Conservation (phyloP, 106 monocot species). For the Dendrobium catenatum region DNA sequence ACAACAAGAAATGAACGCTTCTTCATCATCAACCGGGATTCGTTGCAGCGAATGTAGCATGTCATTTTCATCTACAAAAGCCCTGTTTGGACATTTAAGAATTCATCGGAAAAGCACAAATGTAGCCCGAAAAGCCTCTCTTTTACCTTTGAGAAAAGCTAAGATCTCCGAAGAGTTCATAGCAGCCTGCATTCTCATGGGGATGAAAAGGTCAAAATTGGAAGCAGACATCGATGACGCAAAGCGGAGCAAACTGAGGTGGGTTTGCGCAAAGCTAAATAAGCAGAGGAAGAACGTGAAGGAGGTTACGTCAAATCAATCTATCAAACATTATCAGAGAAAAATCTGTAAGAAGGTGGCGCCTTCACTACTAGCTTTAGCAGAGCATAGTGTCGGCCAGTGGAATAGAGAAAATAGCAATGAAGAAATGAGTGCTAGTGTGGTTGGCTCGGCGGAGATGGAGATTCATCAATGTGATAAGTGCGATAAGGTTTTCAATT, state of each 20-base stretch:
- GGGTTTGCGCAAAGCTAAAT: not conserved
- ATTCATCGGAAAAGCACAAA: too few relatives aligned
- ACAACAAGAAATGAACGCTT: too few relatives aligned
- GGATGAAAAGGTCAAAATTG: not conserved
- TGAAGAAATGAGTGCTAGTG: not conserved
- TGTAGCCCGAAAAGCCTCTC: too few relatives aligned
- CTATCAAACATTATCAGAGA: too few relatives aligned
- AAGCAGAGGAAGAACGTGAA: not conserved
- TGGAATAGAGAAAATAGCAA: not conserved
- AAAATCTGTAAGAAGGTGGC: too few relatives aligned
- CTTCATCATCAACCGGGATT: too few relatives aligned
- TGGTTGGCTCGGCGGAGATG: not conserved
- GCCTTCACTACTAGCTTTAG: too few relatives aligned
- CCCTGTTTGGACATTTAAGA: too few relatives aligned
- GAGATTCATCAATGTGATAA: not conserved
- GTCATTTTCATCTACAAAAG: too few relatives aligned
- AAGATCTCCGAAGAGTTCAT: not conserved
- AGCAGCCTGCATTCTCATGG: not conserved
- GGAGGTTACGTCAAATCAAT: too few relatives aligned
- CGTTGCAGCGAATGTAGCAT: too few relatives aligned
- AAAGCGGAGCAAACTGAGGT: not conserved
- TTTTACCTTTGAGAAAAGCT: not conserved
- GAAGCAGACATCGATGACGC: not conserved
- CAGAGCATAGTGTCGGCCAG: too few relatives aligned
- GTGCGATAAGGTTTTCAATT: not conserved